phyloP scores from a whole-genome alignment of 305 asterid genomes.

The Fraxinus platypoda region DNA sequence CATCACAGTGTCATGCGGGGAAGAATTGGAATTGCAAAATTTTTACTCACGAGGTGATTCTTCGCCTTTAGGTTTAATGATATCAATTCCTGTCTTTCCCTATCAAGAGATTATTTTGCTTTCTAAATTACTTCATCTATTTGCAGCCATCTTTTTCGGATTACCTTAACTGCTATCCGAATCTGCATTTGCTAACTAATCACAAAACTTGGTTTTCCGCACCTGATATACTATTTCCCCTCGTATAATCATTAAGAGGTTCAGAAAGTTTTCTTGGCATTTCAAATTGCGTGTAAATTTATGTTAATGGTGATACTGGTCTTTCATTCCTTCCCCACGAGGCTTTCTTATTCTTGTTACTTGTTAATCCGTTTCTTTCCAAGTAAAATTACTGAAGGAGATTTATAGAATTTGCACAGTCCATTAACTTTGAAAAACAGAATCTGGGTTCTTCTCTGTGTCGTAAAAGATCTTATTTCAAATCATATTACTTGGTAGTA shows the following conservation, averaged over 20 bases:
- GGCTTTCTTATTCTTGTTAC: background rate
- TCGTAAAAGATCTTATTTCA: background rate
- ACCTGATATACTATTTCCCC: background rate
- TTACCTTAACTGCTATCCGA: background rate
- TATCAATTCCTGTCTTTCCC: background rate
- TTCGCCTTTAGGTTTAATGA: slow-evolving; percentile 2
- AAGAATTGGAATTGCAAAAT: slow-evolving; percentile 57
- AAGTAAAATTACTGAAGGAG: background rate
- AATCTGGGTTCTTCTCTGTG: background rate
- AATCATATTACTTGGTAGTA: background rate
- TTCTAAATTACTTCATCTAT: background rate
- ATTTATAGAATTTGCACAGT: background rate
- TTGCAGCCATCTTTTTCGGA: background rate
- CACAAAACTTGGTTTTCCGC: background rate
- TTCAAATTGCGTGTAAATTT: background rate
- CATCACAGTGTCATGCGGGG: slow-evolving; percentile 78
- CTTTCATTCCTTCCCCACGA: background rate
- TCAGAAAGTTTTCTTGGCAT: background rate
- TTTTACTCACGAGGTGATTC: slow-evolving; percentile 68
- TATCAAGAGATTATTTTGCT: background rate
- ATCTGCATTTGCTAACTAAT: background rate
- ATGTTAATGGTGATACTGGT: background rate
- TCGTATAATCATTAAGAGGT: background rate
- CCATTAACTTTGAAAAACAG: background rate
- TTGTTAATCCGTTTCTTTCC: background rate